A percentile compares a stretch with the other conserved stretches of the same genome.
Conservation (phyloP, 2,329 filamentous ascomycete species). For the Alternaria angustiovoidea region DNA sequence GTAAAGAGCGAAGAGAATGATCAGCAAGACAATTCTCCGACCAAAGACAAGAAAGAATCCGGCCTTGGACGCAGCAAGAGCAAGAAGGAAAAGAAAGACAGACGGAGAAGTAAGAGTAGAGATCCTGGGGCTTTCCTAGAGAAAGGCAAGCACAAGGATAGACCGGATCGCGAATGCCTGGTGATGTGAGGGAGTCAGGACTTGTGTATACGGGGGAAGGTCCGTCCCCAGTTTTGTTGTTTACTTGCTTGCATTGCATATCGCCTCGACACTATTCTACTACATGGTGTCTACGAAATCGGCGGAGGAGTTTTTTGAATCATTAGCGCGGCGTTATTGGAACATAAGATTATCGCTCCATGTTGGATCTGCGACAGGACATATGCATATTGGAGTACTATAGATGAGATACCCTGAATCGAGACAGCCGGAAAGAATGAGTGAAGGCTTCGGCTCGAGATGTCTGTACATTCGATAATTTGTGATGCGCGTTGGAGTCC, state of each 20-base stretch:
- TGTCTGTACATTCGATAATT: neutral
- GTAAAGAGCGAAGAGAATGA: constrained; percentile 24
- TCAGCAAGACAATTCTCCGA: constrained; percentile 20
- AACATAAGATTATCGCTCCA: constrained; percentile 12
- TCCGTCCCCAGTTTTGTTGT: neutral
- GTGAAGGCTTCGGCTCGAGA: neutral
- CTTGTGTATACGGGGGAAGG: neutral
- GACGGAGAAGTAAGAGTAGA: constrained; percentile 52
- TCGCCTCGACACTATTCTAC: neutral
- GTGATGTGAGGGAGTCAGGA: constrained; percentile 51
- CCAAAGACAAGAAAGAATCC: constrained; percentile 36
- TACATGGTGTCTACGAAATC: neutral
- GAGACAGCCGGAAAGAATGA: constrained; percentile 2
- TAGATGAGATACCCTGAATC: constrained; percentile 38
- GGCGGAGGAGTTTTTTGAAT: constrained; percentile 13
- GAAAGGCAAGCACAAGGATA: constrained; percentile 39
- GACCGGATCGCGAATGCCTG: constrained; percentile 55
- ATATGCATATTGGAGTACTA: constrained; percentile 14
- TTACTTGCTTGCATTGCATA: constrained; percentile 9
- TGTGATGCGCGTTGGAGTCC: neutral
- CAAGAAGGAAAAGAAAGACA: constrained; percentile 42
- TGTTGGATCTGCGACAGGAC: neutral
- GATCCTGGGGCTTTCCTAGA: constrained; percentile 45
- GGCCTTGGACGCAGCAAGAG: constrained; percentile 38
- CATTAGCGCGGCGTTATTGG: constrained; percentile 37